Conservation (phyloP, 2,329 filamentous ascomycete species). For the Geosmithia putterillii region DNA sequence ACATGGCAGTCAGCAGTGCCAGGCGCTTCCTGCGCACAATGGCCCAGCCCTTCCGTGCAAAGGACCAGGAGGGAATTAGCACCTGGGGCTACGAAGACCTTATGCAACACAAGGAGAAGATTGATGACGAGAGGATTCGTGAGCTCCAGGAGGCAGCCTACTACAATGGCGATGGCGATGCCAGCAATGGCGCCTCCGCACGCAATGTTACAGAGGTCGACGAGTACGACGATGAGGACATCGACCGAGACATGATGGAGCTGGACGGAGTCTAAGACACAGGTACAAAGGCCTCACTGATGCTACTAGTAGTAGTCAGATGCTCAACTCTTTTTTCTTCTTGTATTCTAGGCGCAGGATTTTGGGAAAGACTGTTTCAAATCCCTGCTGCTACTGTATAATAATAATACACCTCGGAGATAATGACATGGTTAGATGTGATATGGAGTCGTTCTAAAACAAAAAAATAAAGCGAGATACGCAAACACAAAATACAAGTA, state of each 20-base stretch:
- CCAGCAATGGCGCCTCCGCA: background rate
- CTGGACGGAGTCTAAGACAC: slow-evolving; percentile 14
- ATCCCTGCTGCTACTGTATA: background rate
- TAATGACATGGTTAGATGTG: background rate
- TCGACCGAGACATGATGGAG: slow-evolving; percentile 45
- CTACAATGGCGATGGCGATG: slow-evolving; percentile 10
- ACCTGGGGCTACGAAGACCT: slow-evolving; percentile 81
- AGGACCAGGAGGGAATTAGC: slow-evolving; percentile 83
- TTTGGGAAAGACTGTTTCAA: background rate
- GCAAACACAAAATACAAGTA: background rate
- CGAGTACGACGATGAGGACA: slow-evolving; percentile 39
- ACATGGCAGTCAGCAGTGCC: slow-evolving; percentile 84
- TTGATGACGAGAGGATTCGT: slow-evolving; percentile 54
- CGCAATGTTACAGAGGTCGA: slow-evolving; percentile 10
- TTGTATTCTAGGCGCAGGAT: background rate
- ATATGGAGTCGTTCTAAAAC: background rate
- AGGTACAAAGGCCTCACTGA: too few species aligned
- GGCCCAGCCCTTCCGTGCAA: slow-evolving; percentile 76
- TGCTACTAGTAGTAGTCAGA: background rate
- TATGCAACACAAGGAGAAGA: slow-evolving; percentile 63
- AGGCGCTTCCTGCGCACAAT: slow-evolving; percentile 84
- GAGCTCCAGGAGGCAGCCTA: slow-evolving; percentile 38
- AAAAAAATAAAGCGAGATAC: background rate
- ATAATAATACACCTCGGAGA: background rate
- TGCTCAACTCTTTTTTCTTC: background rate